Base-by-base conservation (phyloP, 495 filamentous ascomycete genomes). In the Pyrenopolyporus hunteri region DNA sequence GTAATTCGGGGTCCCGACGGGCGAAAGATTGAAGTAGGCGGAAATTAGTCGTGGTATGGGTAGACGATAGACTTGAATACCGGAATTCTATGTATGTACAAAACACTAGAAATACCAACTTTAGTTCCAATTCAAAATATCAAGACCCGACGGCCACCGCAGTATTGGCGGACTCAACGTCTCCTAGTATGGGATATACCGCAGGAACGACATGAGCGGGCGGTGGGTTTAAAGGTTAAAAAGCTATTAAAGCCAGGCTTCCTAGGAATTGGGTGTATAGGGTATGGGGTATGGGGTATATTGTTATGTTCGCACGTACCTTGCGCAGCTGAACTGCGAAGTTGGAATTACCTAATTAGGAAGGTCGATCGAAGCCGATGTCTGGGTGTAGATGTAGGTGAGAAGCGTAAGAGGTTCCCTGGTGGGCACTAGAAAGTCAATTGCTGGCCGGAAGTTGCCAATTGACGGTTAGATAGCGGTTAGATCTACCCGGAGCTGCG, bases 321-420 rank as follows among this genome's bases (percentile, higher is more conserved):
- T 63, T 17, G 47, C 23, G 37, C 37, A 42, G 37, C 37, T 39
- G n/a, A 54, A 43, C 26, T 39, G 48, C 40, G 5, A 58, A 42
- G 39, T 5, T 47, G 42, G 46, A 57, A 58, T 64, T 64, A 53
- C 59, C 59, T 40, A 47, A 33, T 45, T 57, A 47, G 51, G 52
- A 63, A 63, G 52, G 52, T 46, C 22, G 16, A 23, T 22, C 3
- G 22, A 19, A 39, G 25, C 31, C 11, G 47, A 14, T 16, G 37
- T 37, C 42, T 19, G 32, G 35, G 35, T 33, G 6, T 4, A 49
- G 29, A 20, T 32, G 42, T 45, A 25, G 23, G 42, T 49, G 35
- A 37, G 25, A 17, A 33, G 31, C 59, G 33, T 45, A 56, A 44
- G 39, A 32, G 14, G 44, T 42, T 47, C 36, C 51, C 31, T 44